A percentile compares a stretch with the other conserved stretches of the same genome.
phyloP scores from a whole-genome alignment of 164 flowering plant genomes.

The Magnolia kwangsiensis region DNA sequence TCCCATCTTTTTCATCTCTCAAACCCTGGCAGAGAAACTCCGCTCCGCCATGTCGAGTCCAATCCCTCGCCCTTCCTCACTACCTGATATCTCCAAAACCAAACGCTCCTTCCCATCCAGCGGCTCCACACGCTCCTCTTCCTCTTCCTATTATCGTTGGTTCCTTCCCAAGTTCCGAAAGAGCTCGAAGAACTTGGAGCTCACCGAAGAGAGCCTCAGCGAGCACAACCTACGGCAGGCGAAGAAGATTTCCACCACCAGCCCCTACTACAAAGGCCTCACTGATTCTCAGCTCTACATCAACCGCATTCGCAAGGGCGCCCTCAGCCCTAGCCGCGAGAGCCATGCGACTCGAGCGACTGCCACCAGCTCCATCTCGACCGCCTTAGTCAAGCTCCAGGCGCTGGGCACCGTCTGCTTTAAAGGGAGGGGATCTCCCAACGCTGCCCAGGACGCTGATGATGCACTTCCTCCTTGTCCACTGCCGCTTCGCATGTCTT shows the following conservation, averaged over 20 bases:
- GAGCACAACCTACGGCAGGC: conserved; percentile 22
- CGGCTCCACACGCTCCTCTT: not conserved
- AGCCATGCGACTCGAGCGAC: conserved; percentile 18
- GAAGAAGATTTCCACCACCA: conserved; percentile 7
- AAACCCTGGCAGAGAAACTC: not conserved
- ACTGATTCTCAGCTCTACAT: conserved; percentile 25
- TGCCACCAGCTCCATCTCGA: conserved; percentile 21
- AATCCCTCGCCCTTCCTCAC: not conserved
- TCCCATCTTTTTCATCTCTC: not conserved
- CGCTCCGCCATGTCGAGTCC: not conserved
- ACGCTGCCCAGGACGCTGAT: not conserved
- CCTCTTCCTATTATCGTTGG: not conserved
- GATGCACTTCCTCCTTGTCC: not conserved
- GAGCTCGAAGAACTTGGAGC: not conserved
- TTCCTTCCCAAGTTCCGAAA: not conserved
- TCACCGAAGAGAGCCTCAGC: conserved; percentile 28
- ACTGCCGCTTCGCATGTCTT: not conserved
- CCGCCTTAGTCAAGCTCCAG: conserved; percentile 22
- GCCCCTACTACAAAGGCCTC: conserved; percentile 44
- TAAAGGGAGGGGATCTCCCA: conserved; percentile 7
- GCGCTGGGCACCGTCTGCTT: conserved; percentile 28
- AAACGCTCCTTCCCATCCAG: not conserved
- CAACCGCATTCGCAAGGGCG: not conserved
- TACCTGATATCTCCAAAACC: not conserved
- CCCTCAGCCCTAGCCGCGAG: conserved; percentile 24